A percentile compares a stretch with the other conserved stretches of the same genome.
Evolutionary conservation across 148 eudicot species (phyloP).

Genomic region (Vaccinium myrtillus): DNA sequence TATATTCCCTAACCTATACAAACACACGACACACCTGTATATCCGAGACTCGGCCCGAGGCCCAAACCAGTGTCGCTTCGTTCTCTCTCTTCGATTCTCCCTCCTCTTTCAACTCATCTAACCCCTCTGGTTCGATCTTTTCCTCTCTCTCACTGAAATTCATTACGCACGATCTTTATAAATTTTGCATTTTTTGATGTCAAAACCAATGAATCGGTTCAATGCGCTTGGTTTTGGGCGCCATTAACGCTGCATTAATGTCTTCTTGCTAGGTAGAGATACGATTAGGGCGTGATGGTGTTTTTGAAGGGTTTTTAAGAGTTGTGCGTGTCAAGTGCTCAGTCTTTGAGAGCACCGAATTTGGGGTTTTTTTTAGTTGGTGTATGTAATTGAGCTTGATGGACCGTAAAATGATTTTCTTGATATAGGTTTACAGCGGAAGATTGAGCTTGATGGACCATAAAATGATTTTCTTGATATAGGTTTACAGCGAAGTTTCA

Average conservation of each 20-base stretch:
- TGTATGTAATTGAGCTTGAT: not conserved
- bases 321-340: not conserved
- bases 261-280: not conserved
- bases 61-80: not conserved
- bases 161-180: not conserved
- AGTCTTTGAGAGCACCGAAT: not conserved
- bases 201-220: not conserved
- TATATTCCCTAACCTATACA: not conserved
- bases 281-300: not conserved
- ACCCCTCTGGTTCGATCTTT: not conserved
- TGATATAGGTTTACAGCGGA: not conserved
- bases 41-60: not conserved
- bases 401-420: not conserved
- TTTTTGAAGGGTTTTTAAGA: not conserved
- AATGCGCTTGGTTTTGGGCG: slow-evolving; percentile 2
- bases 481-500: not conserved
- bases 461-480: not conserved
- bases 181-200: not conserved
- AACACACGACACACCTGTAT: not conserved
- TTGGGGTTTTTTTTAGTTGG: not conserved
- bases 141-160: not conserved
- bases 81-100: not conserved
- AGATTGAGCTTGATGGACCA: not conserved
- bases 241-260: not conserved
- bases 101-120: not conserved